A percentile compares a stretch with the other conserved stretches of the same genome.
Evolutionary conservation across 306 rosid genomes (phyloP).

Genomic region (Aeschynomene evenia): DNA sequence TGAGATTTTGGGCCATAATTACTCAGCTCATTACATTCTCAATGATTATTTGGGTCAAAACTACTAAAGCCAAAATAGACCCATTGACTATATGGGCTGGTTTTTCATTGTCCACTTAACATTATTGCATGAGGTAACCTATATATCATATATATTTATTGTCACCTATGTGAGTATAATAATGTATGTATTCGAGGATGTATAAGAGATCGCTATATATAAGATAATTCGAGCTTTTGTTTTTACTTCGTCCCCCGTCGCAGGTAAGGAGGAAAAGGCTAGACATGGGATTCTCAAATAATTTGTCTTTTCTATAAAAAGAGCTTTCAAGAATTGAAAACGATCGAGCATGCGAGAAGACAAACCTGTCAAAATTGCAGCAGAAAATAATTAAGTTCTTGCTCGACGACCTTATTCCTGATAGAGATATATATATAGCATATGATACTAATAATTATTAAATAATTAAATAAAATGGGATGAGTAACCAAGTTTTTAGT

Average conservation of each 20-base stretch:
- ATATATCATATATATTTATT: not conserved
- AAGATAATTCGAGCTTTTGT: not conserved
- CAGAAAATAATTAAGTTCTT: not conserved
- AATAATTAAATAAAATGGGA: not conserved
- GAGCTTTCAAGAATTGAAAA: not conserved
- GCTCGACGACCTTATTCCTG: slow-evolving; percentile 8
- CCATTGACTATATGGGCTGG: too few relatives aligned
- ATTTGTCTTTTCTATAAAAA: slow-evolving; percentile 1
- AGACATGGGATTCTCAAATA: slow-evolving; percentile 18
- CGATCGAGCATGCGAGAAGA: not conserved
- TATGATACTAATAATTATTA: slow-evolving; percentile 3
- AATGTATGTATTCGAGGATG: slow-evolving; percentile 15
- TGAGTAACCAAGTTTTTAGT: not conserved
- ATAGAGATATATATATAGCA: slow-evolving; percentile 30
- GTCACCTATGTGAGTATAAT: not conserved
- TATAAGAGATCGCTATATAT: not conserved
- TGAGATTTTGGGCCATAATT: too few relatives aligned
- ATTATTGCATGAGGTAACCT: slow-evolving; percentile 6
- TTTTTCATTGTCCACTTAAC: too few relatives aligned
- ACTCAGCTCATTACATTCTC: too few relatives aligned
- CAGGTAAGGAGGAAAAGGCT: not conserved
- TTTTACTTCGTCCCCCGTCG: not conserved
- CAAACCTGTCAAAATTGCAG: slow-evolving; percentile 23
- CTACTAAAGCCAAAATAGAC: too few relatives aligned
- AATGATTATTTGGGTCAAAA: too few relatives aligned